Evolutionary conservation across 306 rosid genomes (phyloP).

Genomic region (Psophocarpus tetragonolobus): DNA sequence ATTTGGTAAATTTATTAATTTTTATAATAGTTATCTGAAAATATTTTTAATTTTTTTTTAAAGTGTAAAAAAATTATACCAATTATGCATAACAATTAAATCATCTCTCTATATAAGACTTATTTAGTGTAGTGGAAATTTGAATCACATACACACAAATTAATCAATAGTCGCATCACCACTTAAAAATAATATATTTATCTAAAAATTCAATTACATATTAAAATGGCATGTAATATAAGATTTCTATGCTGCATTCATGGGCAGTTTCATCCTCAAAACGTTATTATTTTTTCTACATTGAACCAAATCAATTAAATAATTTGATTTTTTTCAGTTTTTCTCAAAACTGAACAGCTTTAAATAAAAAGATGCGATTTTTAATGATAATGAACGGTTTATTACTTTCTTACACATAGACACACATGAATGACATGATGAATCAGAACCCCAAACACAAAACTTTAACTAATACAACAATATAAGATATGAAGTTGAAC

Average conservation of each 20-base stretch:
- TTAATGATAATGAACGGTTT: background rate
- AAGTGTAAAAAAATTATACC: no score
- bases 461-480: background rate
- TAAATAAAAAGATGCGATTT: background rate
- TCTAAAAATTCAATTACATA: no score
- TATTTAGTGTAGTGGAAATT: no score
- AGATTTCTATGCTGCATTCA: background rate
- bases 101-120: no score
- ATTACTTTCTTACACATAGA: no score
- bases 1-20: no score
- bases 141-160: no score
- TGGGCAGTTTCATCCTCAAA: background rate
- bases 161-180: no score
- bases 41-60: no score
- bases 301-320: background rate
- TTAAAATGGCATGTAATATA: background rate
- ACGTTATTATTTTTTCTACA: background rate
- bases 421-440: background rate
- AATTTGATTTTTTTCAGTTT: background rate
- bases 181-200: no score
- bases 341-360: background rate
- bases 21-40: no score
- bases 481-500: constrained; percentile 9
- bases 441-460: background rate
- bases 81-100: no score